A percentile compares a stretch with the other conserved stretches of the same genome.
Conservation (phyloP, 2,329 filamentous ascomycete genomes). For the Aureobasidium sp. region DNA sequence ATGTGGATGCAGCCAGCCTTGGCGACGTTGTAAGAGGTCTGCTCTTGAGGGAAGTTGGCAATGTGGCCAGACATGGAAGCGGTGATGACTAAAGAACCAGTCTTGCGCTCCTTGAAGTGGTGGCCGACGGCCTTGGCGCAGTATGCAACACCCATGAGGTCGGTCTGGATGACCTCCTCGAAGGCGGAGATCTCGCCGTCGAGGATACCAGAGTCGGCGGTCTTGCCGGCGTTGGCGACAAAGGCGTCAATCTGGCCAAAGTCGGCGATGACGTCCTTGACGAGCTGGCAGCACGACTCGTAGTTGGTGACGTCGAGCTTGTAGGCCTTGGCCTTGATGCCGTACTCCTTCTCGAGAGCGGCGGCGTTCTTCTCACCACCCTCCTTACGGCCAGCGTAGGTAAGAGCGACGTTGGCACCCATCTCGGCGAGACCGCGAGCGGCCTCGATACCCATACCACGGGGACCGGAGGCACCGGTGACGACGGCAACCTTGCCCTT, state of each 20-base stretch:
- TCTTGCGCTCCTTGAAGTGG: slow-evolving; percentile 61
- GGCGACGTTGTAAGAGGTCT: slow-evolving; percentile 56
- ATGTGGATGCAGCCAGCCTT: slow-evolving; percentile 61
- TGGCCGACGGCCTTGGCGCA: slow-evolving; percentile 82
- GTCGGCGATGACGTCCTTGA: slow-evolving; percentile 54
- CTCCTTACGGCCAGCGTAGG: slow-evolving; percentile 53
- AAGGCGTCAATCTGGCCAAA: slow-evolving; percentile 63
- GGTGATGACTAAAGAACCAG: slow-evolving; percentile 58
- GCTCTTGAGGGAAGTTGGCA: slow-evolving; percentile 71
- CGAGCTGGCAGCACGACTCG: slow-evolving; percentile 48
- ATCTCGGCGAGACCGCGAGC: slow-evolving; percentile 58
- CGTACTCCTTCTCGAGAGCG: slow-evolving; percentile 51
- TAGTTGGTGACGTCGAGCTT: slow-evolving; percentile 54
- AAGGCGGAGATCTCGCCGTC: slow-evolving; percentile 63
- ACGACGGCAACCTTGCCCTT: slow-evolving; percentile 48
- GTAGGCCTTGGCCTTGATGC: slow-evolving; percentile 60
- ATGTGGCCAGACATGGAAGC: slow-evolving; percentile 72
- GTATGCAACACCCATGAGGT: slow-evolving; percentile 78
- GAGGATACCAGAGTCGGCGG: slow-evolving; percentile 59
- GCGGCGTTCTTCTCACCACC: slow-evolving; percentile 60
- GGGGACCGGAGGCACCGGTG: slow-evolving; percentile 51
- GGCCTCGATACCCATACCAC: slow-evolving; percentile 60
- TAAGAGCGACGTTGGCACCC: slow-evolving; percentile 58
- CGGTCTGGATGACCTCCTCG: slow-evolving; percentile 73
- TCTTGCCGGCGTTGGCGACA: slow-evolving; percentile 63